Evolutionary conservation across 2,329 filamentous ascomycete genomes (phyloP), one percentile per base, ranked within the genome.

Genomic region (Xylariaceae sp.): DNA sequence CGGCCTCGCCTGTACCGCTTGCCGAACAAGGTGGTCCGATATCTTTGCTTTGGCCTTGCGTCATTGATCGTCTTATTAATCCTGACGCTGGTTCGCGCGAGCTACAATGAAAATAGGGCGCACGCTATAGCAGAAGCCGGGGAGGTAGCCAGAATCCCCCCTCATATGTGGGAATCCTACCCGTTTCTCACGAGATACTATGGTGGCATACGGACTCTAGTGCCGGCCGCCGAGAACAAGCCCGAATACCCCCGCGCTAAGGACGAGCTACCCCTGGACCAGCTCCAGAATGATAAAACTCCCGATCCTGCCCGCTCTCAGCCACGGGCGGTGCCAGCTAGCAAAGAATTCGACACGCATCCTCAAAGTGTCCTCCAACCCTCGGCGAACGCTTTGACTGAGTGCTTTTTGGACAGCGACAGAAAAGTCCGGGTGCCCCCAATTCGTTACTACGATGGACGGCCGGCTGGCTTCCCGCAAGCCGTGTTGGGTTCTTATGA

Each of bases 121-220:
- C 74, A 87, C 26, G 79, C 13, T n/a, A 8, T 16, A n/a, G 81
- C 15, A 83, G 84, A 59, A 79, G 76, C 53, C 30, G 5, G n/a
- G 10, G n/a, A 68, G 72, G 5, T 65, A 68, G 12, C 68, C 64
- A 71, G 81, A 0, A 81, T 84, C 18, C 87, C 89, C 18, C 88
- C 89, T 12, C 83, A 85, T 0, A 71, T 81, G 5, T 97, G 92
- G 91, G 89, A 95, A 68, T 81, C 80, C 9, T 97, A 95, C 67
- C 83, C 85, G 0, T 95, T 96, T 65, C 71, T 99, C 57, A 86
- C 86, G 56, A 81, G 92, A 58, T 99, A 96, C 68, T 94, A 96
- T 68, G 92, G 91, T 13, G 94, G 94, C 0, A 79, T 99, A 55
- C 80, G 86, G 59, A 87, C 81, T 0, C 67, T 99, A 57, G 81